Conservation (phyloP, 2,329 filamentous ascomycete species). For the Sclerotinia sclerotiorum region DNA sequence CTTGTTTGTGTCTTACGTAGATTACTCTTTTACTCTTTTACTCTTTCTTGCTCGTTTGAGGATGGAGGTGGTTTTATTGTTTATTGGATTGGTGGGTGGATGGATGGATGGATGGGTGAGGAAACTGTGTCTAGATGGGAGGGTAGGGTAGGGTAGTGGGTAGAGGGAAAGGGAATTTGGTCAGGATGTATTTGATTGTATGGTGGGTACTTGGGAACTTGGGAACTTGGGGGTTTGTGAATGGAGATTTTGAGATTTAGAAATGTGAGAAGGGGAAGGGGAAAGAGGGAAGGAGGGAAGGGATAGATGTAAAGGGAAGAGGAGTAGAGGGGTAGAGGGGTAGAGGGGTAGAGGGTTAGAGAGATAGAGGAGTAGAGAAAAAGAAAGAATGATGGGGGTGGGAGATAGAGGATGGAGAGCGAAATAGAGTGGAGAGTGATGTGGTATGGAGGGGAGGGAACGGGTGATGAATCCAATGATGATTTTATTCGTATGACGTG, state of each 20-base stretch:
- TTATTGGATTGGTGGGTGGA: slow-evolving; percentile 4
- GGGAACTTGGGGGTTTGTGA: background rate
- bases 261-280: too few species aligned
- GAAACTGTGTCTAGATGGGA: too few species aligned
- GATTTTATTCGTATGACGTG: background rate
- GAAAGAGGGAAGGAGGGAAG: too few species aligned
- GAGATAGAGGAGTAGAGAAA: too few species aligned
- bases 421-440: background rate
- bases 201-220: background rate
- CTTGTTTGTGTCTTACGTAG: slow-evolving; percentile 12
- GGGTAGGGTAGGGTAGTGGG: background rate
- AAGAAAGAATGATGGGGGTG: background rate
- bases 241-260: too few species aligned
- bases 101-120: background rate
- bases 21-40: slow-evolving; percentile 9
- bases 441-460: too few species aligned
- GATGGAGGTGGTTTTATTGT: background rate
- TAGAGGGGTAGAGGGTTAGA: too few species aligned
- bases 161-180: too few species aligned
- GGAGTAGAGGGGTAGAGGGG: background rate
- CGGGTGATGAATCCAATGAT: background rate
- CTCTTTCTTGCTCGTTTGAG: background rate
- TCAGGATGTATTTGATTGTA: background rate
- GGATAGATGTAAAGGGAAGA: too few species aligned
- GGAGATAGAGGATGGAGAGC: too few species aligned